Conservation (phyloP, 805 yeast genomes). For the Metschnikowia kunwiensis region DNA sequence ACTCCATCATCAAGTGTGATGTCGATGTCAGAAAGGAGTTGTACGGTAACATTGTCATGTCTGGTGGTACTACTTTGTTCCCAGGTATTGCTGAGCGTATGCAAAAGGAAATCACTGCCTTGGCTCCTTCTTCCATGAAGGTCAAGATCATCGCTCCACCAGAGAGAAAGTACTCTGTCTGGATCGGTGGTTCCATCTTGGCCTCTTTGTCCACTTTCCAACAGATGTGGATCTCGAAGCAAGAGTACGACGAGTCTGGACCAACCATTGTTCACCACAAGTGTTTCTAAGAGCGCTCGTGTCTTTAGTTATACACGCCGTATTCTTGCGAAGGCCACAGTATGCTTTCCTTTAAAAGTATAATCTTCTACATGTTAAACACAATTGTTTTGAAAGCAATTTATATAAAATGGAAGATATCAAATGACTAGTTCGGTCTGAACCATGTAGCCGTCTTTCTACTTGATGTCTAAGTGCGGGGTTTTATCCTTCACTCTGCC, state of each 20-base stretch:
- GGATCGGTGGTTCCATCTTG: constrained; percentile 99
- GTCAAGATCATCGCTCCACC: constrained; percentile 99
- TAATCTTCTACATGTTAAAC: constrained; percentile 9
- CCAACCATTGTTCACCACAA: constrained; percentile 98
- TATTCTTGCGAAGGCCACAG: constrained; percentile 15
- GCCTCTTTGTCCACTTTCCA: constrained; percentile 99
- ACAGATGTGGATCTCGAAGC: constrained; percentile 99
- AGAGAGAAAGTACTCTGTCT: constrained; percentile 98
- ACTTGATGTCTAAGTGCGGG: constrained; percentile 38
- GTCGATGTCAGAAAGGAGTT: constrained; percentile 98
- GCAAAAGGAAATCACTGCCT: constrained; percentile 99
- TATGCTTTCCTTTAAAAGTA: constrained; percentile 12
- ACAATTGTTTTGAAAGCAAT: constrained; percentile 18
- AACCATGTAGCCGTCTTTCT: neutral
- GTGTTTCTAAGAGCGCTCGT: constrained; percentile 64
- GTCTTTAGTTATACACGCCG: constrained; percentile 8
- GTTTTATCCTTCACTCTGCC: constrained; percentile 49
- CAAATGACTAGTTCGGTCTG: constrained; percentile 9
- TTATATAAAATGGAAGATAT: constrained; percentile 13
- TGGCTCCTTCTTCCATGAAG: constrained; percentile 99
- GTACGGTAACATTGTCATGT: constrained; percentile 98
- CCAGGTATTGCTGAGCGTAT: constrained; percentile 99
- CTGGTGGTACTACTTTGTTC: constrained; percentile 99
- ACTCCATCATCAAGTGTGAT: constrained; percentile 97
- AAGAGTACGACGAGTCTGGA: constrained; percentile 99